phyloP scores from a whole-genome alignment of 2,329 filamentous ascomycete genomes.

The Claviceps fusiformis region DNA sequence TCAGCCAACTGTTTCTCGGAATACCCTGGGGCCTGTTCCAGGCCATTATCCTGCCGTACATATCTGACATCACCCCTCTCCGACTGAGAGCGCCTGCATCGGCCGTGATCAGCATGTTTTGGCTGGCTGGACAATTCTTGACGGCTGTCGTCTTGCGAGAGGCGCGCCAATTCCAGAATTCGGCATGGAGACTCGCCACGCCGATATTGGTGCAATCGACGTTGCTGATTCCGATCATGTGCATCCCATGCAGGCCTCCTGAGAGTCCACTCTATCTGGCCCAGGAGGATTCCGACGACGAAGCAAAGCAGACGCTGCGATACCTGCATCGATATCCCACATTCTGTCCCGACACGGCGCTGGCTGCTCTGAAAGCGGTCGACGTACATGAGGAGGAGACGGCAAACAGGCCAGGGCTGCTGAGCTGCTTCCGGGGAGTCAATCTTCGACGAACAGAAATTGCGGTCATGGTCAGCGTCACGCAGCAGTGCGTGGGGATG shows the following conservation, averaged over 20 bases:
- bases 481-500: constrained; percentile 38
- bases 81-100: neutral
- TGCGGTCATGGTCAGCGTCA: constrained; percentile 35
- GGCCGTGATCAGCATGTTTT: constrained; percentile 2
- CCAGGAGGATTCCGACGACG: neutral
- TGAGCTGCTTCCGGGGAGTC: neutral
- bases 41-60: neutral
- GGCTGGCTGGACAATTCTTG: neutral
- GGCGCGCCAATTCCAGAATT: neutral
- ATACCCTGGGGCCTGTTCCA: constrained; percentile 1
- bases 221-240: neutral
- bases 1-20: neutral
- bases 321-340: neutral
- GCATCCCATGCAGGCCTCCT: neutral
- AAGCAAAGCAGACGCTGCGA: neutral
- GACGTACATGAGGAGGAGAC: neutral
- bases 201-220: neutral
- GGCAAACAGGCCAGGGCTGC: neutral
- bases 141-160: neutral
- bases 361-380: neutral
- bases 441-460: constrained; percentile 23
- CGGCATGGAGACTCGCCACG: neutral
- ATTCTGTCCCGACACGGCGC: neutral
- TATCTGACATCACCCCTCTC: neutral
- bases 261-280: neutral